A percentile compares a stretch with the other conserved stretches of the same genome.
These are phyloP conservation scores for Heimioporus sp. DNA, from an alignment of 768 basidiomycete genomes.

Conservation along the genomic window DNA sequence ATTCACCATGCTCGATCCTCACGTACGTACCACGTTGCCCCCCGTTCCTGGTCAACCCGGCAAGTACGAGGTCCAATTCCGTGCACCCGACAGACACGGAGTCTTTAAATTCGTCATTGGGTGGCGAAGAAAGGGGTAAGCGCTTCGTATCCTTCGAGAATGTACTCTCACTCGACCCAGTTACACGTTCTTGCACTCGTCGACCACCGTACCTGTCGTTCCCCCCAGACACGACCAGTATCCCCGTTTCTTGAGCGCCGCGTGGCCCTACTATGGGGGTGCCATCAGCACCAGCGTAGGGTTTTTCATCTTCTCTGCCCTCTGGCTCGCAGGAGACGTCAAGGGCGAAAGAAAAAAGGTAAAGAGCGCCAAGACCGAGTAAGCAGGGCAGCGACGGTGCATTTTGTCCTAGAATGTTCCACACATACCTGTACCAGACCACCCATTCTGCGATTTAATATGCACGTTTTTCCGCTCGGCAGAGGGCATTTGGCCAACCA, in stretches of 20 bases:
- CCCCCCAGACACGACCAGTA: slow-evolving; percentile 95
- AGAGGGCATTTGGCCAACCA: background rate
- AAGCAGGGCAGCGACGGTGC: slow-evolving; percentile 1
- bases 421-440: slow-evolving; percentile 24
- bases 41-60: slow-evolving; percentile 57
- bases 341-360: slow-evolving; percentile 53
- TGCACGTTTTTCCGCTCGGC: slow-evolving; percentile 1
- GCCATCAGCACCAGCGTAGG: slow-evolving; percentile 85
- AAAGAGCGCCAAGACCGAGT: slow-evolving; percentile 35
- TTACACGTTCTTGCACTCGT: slow-evolving; percentile 69
- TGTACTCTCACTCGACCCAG: slow-evolving; percentile 35
- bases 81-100: slow-evolving; percentile 91
- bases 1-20: slow-evolving; percentile 99
- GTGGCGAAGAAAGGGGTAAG: slow-evolving; percentile 86
- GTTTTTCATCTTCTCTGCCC: slow-evolving; percentile 80
- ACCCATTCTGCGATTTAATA: slow-evolving; percentile 1
- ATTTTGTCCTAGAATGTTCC: slow-evolving; percentile 4
- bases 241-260: slow-evolving; percentile 91
- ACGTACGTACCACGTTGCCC: slow-evolving; percentile 77
- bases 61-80: slow-evolving; percentile 80
- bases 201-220: slow-evolving; percentile 80
- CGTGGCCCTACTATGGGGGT: slow-evolving; percentile 93
- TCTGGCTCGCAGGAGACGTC: slow-evolving; percentile 88
- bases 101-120: slow-evolving; percentile 97
- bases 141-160: background rate